These are phyloP conservation scores for Geotrichum carabidarum DNA, from an alignment of 1,139 yeast genomes.

Conservation along the genomic window DNA sequence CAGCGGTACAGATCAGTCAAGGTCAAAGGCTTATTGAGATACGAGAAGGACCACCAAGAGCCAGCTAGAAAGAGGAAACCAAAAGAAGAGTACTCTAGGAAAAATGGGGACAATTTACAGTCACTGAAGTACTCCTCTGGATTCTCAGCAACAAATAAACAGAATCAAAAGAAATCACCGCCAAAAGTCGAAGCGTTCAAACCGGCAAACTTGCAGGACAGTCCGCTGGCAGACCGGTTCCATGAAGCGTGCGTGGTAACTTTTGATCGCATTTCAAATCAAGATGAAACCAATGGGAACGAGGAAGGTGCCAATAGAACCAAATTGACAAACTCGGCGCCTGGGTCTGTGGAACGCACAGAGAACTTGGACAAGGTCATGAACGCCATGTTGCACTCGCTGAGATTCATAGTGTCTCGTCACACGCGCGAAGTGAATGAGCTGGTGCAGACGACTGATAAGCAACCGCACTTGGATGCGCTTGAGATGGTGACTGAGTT, in stretches of 20 bases:
- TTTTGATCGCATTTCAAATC: background rate
- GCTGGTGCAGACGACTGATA: conserved; percentile 1
- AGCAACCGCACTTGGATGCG: background rate
- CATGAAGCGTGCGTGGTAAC: conserved; percentile 7
- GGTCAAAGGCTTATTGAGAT: background rate
- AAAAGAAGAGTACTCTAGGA: no score
- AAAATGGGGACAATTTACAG: background rate
- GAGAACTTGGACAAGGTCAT: conserved; percentile 1
- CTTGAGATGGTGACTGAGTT: conserved; percentile 11
- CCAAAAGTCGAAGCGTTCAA: background rate
- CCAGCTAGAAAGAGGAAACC: background rate
- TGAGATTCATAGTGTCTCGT: conserved; percentile 2
- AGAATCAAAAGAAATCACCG: background rate
- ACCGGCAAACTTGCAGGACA: conserved; percentile 9
- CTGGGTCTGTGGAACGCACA: conserved; percentile 6
- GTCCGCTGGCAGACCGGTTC: conserved; percentile 4
- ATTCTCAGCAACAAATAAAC: background rate
- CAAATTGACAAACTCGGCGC: background rate
- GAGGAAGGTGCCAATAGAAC: background rate
- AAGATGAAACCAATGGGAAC: background rate
- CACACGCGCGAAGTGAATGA: conserved; percentile 3
- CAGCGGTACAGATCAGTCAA: background rate
- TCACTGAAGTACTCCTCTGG: background rate
- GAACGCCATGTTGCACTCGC: background rate
- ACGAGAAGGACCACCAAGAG: background rate